phyloP scores from a whole-genome alignment of 108 stramenopile species.

The Cyclotella cryptica region DNA sequence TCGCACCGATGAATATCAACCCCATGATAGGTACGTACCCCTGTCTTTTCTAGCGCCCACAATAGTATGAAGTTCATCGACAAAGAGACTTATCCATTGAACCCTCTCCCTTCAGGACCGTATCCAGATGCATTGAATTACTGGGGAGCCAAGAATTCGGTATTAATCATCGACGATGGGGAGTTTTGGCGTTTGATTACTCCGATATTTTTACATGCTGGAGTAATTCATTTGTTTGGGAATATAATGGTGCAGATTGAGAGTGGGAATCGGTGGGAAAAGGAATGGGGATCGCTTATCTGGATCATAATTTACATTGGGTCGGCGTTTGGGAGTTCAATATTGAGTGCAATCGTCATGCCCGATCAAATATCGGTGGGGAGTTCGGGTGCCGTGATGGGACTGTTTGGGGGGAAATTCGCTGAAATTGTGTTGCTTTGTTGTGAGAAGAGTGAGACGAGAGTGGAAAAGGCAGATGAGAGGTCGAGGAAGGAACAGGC shows the following conservation, averaged over 20 bases:
- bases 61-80: too few relatives aligned
- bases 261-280: slow-evolving; percentile 76
- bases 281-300: slow-evolving; percentile 79
- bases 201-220: slow-evolving; percentile 86
- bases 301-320: slow-evolving; percentile 80
- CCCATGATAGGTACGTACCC: slow-evolving; percentile 89
- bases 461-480: slow-evolving; percentile 61
- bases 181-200: slow-evolving; percentile 80
- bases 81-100: neutral
- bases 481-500: slow-evolving; percentile 77
- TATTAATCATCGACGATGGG: slow-evolving; percentile 77
- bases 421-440: slow-evolving; percentile 73
- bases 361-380: slow-evolving; percentile 84
- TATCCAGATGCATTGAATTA: slow-evolving; percentile 64
- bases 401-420: slow-evolving; percentile 83
- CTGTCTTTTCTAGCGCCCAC: too few relatives aligned
- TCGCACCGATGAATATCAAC: slow-evolving; percentile 79
- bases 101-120: neutral
- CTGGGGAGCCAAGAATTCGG: slow-evolving; percentile 90
- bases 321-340: slow-evolving; percentile 64
- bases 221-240: slow-evolving; percentile 77
- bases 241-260: slow-evolving; percentile 87
- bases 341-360: slow-evolving; percentile 67
- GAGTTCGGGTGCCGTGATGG: slow-evolving; percentile 85
- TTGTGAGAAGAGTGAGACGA: slow-evolving; percentile 63